A percentile compares a stretch with the other conserved stretches of the same genome.
Evolutionary conservation across 495 filamentous ascomycete species (phyloP).

Genomic region (Jackrogersella multiformis): DNA sequence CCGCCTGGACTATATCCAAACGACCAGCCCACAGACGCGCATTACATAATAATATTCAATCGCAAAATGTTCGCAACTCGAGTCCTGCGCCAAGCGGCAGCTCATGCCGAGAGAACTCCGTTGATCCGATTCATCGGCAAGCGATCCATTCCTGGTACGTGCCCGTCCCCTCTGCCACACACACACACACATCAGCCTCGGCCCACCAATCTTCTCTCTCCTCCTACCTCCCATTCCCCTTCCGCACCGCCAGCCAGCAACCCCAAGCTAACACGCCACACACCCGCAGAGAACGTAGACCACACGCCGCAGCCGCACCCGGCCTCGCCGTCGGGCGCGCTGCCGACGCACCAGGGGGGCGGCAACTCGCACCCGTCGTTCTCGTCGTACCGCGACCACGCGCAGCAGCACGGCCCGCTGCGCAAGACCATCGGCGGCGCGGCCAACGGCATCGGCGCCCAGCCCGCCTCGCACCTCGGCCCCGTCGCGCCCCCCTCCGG

Average conservation of each 20-base stretch:
- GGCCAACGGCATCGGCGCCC: conserved; percentile 68
- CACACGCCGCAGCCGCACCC: conserved; percentile 71
- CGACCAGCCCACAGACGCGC: not conserved
- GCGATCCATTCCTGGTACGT: conserved; percentile 81
- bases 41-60: not conserved
- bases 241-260: not conserved
- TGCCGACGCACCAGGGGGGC: conserved; percentile 67
- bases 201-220: not conserved
- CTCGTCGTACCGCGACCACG: conserved; percentile 89
- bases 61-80: conserved; percentile 72
- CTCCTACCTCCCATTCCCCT: not conserved
- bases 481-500: conserved; percentile 74
- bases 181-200: no score
- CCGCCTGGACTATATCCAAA: not conserved
- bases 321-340: conserved; percentile 55
- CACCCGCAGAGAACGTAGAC: conserved; percentile 68
- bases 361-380: conserved; percentile 75
- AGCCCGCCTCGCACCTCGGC: conserved; percentile 73
- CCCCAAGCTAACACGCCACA: conserved; percentile 16
- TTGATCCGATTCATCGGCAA: conserved; percentile 94
- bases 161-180: not conserved
- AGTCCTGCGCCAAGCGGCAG: conserved; percentile 71
- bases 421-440: conserved; percentile 62
- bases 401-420: conserved; percentile 93
- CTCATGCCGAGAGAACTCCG: conserved; percentile 72